phyloP scores from a whole-genome alignment of 2,329 filamentous ascomycete genomes.

The Botrytis pseudocinerea region DNA sequence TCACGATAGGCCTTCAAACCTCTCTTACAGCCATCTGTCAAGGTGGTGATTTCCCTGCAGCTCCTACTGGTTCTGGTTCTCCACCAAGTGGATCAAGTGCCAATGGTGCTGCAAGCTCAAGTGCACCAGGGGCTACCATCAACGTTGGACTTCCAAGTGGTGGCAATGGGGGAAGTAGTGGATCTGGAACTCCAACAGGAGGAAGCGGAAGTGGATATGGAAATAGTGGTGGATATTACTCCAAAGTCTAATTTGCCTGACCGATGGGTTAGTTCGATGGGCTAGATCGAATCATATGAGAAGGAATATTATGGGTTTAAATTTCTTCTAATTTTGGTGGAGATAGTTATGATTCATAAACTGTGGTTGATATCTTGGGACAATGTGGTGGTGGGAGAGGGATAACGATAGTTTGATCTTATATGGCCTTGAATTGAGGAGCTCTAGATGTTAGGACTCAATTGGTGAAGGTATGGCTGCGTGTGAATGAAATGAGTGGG shows the following conservation, averaged over 20 bases:
- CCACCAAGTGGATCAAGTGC: conserved; percentile 2
- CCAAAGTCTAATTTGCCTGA: background rate
- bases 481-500: background rate
- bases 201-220: background rate
- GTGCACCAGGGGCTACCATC: conserved; percentile 8
- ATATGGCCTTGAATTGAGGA: background rate
- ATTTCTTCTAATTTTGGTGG: conserved; percentile 1
- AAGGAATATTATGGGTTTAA: background rate
- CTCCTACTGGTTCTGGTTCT: background rate
- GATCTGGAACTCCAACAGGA: background rate
- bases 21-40: conserved; percentile 8
- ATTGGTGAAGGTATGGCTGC: background rate
- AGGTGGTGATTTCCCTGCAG: background rate
- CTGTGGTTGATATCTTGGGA: background rate
- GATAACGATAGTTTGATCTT: background rate
- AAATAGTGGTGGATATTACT: conserved; percentile 10
- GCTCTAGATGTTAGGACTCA: background rate
- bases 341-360: background rate
- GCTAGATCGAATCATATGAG: background rate
- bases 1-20: background rate
- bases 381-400: background rate
- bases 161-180: background rate
- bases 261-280: too few relatives aligned
- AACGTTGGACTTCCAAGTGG: background rate
- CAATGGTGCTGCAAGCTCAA: conserved; percentile 9